Base-by-base conservation (phyloP, 768 basidiomycete species). In the Plicaturopsis crispa region DNA sequence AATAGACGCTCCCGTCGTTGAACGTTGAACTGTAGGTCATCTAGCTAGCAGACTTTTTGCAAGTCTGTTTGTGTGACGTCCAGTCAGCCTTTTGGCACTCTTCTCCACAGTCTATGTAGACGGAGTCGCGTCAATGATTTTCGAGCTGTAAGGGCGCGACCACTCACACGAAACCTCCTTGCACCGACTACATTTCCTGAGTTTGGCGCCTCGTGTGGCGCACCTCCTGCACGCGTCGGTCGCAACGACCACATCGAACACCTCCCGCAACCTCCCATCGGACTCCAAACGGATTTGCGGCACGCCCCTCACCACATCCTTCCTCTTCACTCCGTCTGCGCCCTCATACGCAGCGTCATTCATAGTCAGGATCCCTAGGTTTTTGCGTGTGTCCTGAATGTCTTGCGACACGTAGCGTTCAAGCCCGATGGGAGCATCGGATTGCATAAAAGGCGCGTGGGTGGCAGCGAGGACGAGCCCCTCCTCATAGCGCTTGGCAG, bases 401-500 rank as follows among this genome's bases (percentile, higher is more conserved):
- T 61, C 54, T 13, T 2, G 14, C 18, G 47, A 36, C 11, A 58
- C 45, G 11, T 36, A 53, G 12, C 34, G 26, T 40, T 60, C 59
- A 35, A 55, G 40, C 2, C 51, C 50, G n/a, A 40, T 45, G 5
- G 47, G 26, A 8, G 23, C 6, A 41, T 31, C 1, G 31, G 11
- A 12, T 41, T 39, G 24, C 11, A 20, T 12, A 35, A 56, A 56
- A 3, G 47, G 39, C 4, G 51, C 36, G 26, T 58, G 48, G 1
- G 55, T 52, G 6, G 45, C 48, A 11, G 55, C 59, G 12, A 61
- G 38, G 24, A 57, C 56, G 5, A 62, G 38, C 2, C 49, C 59
- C 37, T 58, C 58, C 10, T 48, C 47, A 35, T 62, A 61, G 6
- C 57, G 51, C 41, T 59, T 61, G 10, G 59, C 51, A 31, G 59